Evolutionary conservation across 192 early-diverging fungal species (phyloP).

Genomic region (Diversispora eburnea): DNA sequence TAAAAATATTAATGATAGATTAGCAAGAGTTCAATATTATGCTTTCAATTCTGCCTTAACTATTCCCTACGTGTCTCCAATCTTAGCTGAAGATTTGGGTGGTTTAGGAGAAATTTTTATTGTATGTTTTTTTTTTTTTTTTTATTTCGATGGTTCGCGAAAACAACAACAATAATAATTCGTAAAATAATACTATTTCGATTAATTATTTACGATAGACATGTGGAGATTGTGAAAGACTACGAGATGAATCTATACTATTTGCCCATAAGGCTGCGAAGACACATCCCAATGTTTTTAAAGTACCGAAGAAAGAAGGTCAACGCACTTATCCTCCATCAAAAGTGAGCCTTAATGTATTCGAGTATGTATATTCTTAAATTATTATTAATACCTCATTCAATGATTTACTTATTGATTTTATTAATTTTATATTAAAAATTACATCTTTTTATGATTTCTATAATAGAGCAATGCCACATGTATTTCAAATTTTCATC

Average conservation of each 20-base stretch:
- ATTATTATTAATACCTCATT: not conserved
- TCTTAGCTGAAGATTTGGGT: slow-evolving; percentile 36
- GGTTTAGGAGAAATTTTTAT: slow-evolving; percentile 44
- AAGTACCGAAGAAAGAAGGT: not conserved
- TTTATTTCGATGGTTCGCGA: not conserved
- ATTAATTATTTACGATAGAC: slow-evolving; percentile 23
- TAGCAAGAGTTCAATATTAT: slow-evolving; percentile 35
- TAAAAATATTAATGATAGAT: not conserved
- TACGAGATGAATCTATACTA: slow-evolving; percentile 45
- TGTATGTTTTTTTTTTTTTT: slow-evolving; percentile 32
- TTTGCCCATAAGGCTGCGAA: slow-evolving; percentile 33
- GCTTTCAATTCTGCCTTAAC: slow-evolving; percentile 38
- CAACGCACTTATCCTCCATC: slow-evolving; percentile 11
- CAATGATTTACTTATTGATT: not conserved
- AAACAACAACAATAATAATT: not conserved
- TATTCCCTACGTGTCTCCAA: slow-evolving; percentile 44
- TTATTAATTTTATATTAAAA: not conserved
- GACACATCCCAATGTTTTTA: slow-evolving; percentile 4
- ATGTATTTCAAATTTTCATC: slow-evolving; percentile 49
- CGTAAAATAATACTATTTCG: slow-evolving; percentile 4
- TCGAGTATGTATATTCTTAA: slow-evolving; percentile 2
- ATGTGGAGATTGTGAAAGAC: slow-evolving; percentile 42
- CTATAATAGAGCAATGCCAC: slow-evolving; percentile 43
- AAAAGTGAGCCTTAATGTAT: slow-evolving; percentile 32
- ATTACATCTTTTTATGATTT: not conserved